Conservation (phyloP, 495 filamentous ascomycete species). For the Penicillium argentinense region DNA sequence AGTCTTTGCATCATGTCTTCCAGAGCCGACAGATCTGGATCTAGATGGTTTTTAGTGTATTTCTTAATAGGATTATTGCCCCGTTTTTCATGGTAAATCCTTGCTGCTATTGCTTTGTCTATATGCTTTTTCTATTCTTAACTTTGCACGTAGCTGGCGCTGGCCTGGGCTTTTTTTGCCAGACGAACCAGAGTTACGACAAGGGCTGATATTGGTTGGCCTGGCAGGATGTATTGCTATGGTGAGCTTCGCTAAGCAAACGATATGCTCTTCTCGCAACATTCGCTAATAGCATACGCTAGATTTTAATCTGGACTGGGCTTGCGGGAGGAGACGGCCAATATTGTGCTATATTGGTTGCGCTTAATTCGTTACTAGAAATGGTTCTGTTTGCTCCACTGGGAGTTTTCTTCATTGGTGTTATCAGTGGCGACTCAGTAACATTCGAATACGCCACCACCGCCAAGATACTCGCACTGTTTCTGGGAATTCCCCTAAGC, state of each 20-base stretch:
- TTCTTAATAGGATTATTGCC: constrained; percentile 89
- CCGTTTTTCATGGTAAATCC: constrained; percentile 78
- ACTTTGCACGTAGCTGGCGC: constrained; percentile 44
- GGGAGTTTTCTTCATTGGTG: constrained; percentile 71
- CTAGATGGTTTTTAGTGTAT: constrained; percentile 74
- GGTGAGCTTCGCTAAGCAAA: too few relatives aligned
- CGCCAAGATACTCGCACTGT: constrained; percentile 77
- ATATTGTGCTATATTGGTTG: constrained; percentile 90
- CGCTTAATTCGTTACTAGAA: constrained; percentile 82
- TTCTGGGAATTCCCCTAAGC: constrained; percentile 50
- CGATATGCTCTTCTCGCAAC: neutral
- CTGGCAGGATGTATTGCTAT: constrained; percentile 80
- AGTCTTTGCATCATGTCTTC: constrained; percentile 72
- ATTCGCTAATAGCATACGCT: constrained; percentile 8
- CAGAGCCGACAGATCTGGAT: constrained; percentile 64
- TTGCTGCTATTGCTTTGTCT: neutral
- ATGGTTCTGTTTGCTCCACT: constrained; percentile 85
- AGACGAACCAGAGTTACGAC: constrained; percentile 63
- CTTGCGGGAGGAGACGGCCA: constrained; percentile 76
- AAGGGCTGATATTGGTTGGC: constrained; percentile 76
- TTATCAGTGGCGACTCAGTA: constrained; percentile 54
- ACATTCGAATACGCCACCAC: constrained; percentile 66
- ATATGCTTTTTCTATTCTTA: neutral
- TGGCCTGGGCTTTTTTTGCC: constrained; percentile 83
- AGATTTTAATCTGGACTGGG: constrained; percentile 77